Evolutionary conservation across 2,329 filamentous ascomycete genomes (phyloP).

Genomic region (Penicillium sclerotiorum): DNA sequence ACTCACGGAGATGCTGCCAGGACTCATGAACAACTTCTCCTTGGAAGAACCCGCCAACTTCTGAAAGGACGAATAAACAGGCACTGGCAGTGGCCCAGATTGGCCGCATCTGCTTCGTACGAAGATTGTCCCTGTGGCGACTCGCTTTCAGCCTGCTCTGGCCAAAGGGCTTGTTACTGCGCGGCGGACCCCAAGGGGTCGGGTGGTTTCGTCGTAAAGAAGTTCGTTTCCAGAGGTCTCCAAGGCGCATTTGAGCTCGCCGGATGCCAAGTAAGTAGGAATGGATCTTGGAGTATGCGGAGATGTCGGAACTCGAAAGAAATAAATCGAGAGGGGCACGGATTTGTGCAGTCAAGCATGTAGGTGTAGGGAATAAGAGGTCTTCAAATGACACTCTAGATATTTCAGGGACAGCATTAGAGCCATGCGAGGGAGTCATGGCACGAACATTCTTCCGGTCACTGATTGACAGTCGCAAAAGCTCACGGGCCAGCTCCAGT

Average conservation of each 20-base stretch:
- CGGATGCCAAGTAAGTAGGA: conserved; percentile 84
- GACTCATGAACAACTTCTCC: conserved; percentile 81
- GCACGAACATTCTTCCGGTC: conserved; percentile 37
- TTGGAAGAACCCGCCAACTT: conserved; percentile 85
- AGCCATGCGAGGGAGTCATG: conserved; percentile 26
- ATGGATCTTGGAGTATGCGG: conserved; percentile 81
- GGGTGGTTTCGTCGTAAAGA: conserved; percentile 76
- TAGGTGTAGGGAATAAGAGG: conserved; percentile 77
- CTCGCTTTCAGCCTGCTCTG: conserved; percentile 63
- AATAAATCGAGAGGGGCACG: conserved; percentile 87
- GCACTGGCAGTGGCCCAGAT: conserved; percentile 90
- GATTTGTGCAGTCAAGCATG: conserved; percentile 70
- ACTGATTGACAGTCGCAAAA: conserved; percentile 65
- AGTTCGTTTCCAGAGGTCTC: conserved; percentile 83
- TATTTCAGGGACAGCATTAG: conserved; percentile 37
- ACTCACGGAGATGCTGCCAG: conserved; percentile 77
- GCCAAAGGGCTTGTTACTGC: conserved; percentile 63
- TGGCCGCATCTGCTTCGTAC: conserved; percentile 71
- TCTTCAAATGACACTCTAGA: conserved; percentile 66
- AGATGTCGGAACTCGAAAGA: conserved; percentile 72
- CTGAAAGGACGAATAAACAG: conserved; percentile 84
- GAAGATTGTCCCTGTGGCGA: conserved; percentile 64
- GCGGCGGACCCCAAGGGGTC: conserved; percentile 66
- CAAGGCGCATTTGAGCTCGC: conserved; percentile 80
- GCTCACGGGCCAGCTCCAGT: conserved; percentile 77